Percentiles rank a stretch among this genome's conserved stretches.
phyloP scores from a whole-genome alignment of 164 flowering plant species.

The Pachysandra terminalis region DNA sequence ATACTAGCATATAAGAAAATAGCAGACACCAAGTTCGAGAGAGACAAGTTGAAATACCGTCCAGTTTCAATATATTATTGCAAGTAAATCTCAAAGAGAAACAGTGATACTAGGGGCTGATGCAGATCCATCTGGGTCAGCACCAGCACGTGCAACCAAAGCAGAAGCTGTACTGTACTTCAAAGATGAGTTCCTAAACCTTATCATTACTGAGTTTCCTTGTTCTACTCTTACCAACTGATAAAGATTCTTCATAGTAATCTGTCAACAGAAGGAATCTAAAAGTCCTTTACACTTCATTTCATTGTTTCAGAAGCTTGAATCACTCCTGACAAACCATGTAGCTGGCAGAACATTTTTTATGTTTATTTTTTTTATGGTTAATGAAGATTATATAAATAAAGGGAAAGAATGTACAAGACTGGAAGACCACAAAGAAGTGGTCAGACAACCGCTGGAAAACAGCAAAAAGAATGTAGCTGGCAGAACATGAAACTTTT shows the following conservation, averaged over 20 bases:
- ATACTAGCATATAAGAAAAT: too few species aligned
- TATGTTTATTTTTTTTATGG: too few species aligned
- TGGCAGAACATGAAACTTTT: background rate
- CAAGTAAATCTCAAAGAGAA: background rate
- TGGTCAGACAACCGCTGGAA: too few species aligned
- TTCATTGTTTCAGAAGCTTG: background rate
- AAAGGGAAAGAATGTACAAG: too few species aligned
- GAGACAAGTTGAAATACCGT: too few species aligned
- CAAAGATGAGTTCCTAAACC: background rate
- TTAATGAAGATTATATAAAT: too few species aligned
- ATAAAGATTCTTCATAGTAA: background rate
- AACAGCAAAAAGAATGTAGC: background rate
- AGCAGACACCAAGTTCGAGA: too few species aligned
- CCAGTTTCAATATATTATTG: too few species aligned
- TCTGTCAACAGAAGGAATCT: background rate
- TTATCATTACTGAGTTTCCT: background rate
- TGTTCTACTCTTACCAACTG: background rate
- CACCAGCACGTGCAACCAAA: background rate
- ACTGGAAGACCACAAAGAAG: too few species aligned
- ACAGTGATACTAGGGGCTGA: background rate
- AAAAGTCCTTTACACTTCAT: background rate
- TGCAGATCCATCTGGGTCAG: background rate
- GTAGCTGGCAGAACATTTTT: too few species aligned
- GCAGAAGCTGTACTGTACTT: background rate
- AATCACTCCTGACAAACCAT: background rate